Conservation (phyloP, 2,329 filamentous ascomycete species). For the Herpotrichia juniperi region DNA sequence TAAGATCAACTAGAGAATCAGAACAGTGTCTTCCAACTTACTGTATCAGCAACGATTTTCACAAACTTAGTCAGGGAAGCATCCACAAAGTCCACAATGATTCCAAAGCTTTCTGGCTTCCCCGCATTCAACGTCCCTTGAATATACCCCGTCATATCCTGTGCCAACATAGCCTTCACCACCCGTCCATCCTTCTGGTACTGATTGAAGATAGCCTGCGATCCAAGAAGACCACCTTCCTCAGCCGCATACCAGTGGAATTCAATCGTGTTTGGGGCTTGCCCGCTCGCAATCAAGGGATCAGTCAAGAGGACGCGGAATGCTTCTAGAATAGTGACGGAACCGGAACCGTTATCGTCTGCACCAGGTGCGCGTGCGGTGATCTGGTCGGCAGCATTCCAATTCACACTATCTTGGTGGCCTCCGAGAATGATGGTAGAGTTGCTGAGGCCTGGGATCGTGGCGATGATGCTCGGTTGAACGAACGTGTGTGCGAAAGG, state of each 20-base stretch:
- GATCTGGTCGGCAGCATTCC: constrained; percentile 72
- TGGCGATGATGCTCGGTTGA: constrained; percentile 87
- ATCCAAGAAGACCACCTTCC: constrained; percentile 83
- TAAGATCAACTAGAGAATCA: neutral
- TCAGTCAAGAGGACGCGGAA: constrained; percentile 78
- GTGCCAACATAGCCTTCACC: constrained; percentile 94
- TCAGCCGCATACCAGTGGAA: constrained; percentile 97
- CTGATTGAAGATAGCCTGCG: constrained; percentile 81
- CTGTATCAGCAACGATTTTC: constrained; percentile 76
- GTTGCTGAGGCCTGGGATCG: constrained; percentile 81
- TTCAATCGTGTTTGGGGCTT: constrained; percentile 83
- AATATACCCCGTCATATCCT: constrained; percentile 86
- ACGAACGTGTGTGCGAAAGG: constrained; percentile 82
- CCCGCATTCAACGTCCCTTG: constrained; percentile 58
- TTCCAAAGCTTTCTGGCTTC: constrained; percentile 79
- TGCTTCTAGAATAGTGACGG: constrained; percentile 90
- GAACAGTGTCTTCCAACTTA: constrained; percentile 5
- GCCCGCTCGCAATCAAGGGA: constrained; percentile 69
- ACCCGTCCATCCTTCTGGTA: constrained; percentile 77
- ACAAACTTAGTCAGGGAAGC: constrained; percentile 81
- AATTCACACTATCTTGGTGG: constrained; percentile 92
- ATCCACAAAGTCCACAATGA: constrained; percentile 91
- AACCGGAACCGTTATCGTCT: constrained; percentile 89
- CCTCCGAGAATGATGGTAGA: constrained; percentile 86
- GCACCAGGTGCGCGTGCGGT: constrained; percentile 84